Evolutionary conservation across 1,284 basidiomycete genomes (phyloP).

Genomic region (Cryptococcus floricola): DNA sequence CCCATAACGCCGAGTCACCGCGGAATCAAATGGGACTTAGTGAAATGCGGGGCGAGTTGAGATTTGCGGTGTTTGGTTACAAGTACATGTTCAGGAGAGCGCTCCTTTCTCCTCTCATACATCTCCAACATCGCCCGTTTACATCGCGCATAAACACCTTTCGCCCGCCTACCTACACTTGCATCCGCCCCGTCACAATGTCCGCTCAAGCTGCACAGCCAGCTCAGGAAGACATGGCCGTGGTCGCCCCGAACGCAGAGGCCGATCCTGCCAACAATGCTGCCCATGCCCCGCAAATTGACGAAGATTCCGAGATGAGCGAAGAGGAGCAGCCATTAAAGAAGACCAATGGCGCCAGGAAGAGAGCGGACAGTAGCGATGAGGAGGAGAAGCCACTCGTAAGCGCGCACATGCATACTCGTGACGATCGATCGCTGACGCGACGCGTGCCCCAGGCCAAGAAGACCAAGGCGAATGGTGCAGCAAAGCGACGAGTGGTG

Average conservation of each 20-base stretch:
- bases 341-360: slow-evolving; percentile 10
- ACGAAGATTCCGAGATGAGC: slow-evolving; percentile 10
- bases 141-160: not conserved
- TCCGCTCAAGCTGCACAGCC: not conserved
- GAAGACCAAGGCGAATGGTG: slow-evolving; percentile 21
- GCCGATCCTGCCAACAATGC: slow-evolving; percentile 8
- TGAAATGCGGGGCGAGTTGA: not conserved
- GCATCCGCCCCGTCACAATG: not conserved
- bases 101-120: not conserved
- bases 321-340: slow-evolving; percentile 22
- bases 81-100: not conserved
- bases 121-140: not conserved
- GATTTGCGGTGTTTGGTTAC: not conserved
- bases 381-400: slow-evolving; percentile 48
- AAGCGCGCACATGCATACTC: slow-evolving; percentile 11
- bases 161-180: not conserved
- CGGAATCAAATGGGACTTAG: not conserved
- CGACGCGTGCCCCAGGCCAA: slow-evolving; percentile 8
- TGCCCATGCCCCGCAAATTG: slow-evolving; percentile 16
- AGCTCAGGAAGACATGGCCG: slow-evolving; percentile 26
- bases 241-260: slow-evolving; percentile 26
- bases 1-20: not conserved
- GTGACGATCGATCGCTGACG: not conserved
- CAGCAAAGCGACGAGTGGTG: slow-evolving; percentile 37
- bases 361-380: slow-evolving; percentile 16